Evolutionary conservation across 768 basidiomycete species (phyloP).

Genomic region (Hygrocybe coccinea): DNA sequence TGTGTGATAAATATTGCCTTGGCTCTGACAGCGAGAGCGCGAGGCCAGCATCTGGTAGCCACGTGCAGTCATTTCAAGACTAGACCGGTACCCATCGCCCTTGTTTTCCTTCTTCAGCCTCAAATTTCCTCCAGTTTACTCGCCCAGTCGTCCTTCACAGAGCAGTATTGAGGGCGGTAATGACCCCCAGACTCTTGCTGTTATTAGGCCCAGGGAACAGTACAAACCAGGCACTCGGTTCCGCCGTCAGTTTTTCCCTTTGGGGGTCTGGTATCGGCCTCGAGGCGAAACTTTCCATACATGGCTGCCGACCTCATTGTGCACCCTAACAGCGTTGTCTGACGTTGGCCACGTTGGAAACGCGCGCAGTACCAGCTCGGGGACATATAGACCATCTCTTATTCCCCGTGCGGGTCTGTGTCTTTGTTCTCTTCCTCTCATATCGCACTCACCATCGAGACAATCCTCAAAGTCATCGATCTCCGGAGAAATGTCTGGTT

Average conservation of each 20-base stretch:
- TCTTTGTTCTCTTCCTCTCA: conserved; percentile 17
- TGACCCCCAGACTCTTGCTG: not conserved
- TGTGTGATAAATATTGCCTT: not conserved
- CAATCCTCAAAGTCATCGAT: not conserved
- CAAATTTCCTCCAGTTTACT: not conserved
- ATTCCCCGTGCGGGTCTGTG: conserved; percentile 25
- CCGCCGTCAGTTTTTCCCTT: not conserved
- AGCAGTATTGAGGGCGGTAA: not conserved
- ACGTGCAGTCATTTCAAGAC: not conserved
- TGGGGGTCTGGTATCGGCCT: conserved; percentile 19
- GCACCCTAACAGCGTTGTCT: conserved; percentile 37
- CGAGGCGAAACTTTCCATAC: conserved; percentile 49
- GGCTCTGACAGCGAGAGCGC: not conserved
- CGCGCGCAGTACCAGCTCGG: conserved; percentile 31
- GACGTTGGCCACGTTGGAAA: conserved; percentile 62
- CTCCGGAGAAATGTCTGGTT: not conserved
- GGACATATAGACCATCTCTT: conserved; percentile 28
- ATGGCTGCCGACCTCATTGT: conserved; percentile 56
- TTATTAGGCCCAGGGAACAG: not conserved
- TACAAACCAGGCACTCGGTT: not conserved
- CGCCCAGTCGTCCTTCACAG: not conserved
- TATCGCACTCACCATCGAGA: not conserved
- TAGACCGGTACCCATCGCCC: not conserved
- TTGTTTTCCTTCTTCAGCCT: not conserved
- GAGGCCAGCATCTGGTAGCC: not conserved